Conservation (phyloP, 192 early-diverging fungal genomes). For the Allomyces javanicus region DNA sequence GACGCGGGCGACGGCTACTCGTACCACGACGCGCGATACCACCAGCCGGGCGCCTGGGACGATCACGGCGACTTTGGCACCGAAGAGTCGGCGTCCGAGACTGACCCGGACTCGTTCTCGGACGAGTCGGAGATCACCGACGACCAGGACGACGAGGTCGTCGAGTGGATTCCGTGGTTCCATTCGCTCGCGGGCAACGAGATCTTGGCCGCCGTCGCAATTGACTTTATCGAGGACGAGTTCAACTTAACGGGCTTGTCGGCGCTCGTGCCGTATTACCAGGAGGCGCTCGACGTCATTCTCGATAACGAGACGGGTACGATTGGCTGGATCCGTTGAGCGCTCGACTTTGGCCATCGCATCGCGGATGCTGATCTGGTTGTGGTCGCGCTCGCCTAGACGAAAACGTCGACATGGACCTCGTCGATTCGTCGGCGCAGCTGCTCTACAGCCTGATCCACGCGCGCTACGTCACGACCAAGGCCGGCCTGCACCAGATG, state of each 20-base stretch:
- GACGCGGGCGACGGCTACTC: too few relatives aligned
- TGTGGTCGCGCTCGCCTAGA: constrained; percentile 15
- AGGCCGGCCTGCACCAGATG: constrained; percentile 68
- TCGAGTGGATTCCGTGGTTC: constrained; percentile 55
- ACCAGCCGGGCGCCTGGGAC: too few relatives aligned
- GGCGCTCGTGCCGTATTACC: constrained; percentile 60
- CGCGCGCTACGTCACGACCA: constrained; percentile 76
- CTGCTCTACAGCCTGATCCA: constrained; percentile 87
- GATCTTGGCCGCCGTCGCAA: constrained; percentile 55
- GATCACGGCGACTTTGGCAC: too few relatives aligned
- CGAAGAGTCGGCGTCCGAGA: too few relatives aligned
- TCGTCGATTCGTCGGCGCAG: constrained; percentile 71
- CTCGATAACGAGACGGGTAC: constrained; percentile 61
- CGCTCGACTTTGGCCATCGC: not conserved
- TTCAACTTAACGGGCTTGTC: constrained; percentile 92
- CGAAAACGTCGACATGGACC: constrained; percentile 36
- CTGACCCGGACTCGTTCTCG: too few relatives aligned
- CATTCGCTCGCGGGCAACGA: constrained; percentile 52
- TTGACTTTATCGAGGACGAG: constrained; percentile 79
- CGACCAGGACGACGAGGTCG: too few relatives aligned
- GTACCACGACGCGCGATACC: too few relatives aligned
- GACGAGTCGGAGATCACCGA: too few relatives aligned
- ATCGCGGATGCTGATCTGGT: too few relatives aligned
- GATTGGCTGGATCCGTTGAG: not conserved
- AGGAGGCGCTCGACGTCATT: constrained; percentile 87